Base-by-base conservation (phyloP, 2,329 filamentous ascomycete species). In the Dryadomyces quercus-mongolicae region DNA sequence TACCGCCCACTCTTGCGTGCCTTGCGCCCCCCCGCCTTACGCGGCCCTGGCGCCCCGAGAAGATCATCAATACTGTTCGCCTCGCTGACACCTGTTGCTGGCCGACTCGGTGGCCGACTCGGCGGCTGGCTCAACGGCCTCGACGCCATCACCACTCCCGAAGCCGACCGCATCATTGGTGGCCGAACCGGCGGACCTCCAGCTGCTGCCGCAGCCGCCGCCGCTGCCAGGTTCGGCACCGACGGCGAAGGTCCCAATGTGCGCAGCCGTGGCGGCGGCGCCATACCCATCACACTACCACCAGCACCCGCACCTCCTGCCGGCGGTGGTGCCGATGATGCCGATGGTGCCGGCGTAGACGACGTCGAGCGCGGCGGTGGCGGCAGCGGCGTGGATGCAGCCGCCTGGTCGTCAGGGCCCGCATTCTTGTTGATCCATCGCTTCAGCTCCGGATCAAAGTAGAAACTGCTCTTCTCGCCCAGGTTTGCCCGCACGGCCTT, bases 361-460 rank as follows among this genome's bases (percentile, higher is more conserved):
- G 78, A 77, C 20, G 81, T 71, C 6, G 74, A 77, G 61, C 78
- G 82, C 0, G 91, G 91, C 10, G 90, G 91, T 0, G 93, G 93
- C 2, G 93, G 88, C 5, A 90, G 91, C 1, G 93, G 91, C 1
- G 92, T 87, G 0, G 77, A 73, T 59, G 81, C 78, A 3, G 78
- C 72, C 25, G 77, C 72, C 9, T 71, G 71, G 46, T 78, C 79
- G 54, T 86, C 84, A 8, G 80, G 78, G 13, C 84, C 84, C 12
- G 82, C 81, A 66, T 95, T 96, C 74, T 96, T 96, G 74, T 98
- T 97, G 66, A 98, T 77, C 94, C 94, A 98, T 66, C 93, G 90
- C 74, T 95, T 94, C 52, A 95, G 78, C n/a, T 96, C 88, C 2
- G 90, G 86, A 65, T 98, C 93, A 64, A 93, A 98, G 61, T 92